Evolutionary conservation across 2,329 filamentous ascomycete species (phyloP), one percentile per base, ranked within the genome.

Genomic region (Pseudogymnoascus sp.): DNA sequence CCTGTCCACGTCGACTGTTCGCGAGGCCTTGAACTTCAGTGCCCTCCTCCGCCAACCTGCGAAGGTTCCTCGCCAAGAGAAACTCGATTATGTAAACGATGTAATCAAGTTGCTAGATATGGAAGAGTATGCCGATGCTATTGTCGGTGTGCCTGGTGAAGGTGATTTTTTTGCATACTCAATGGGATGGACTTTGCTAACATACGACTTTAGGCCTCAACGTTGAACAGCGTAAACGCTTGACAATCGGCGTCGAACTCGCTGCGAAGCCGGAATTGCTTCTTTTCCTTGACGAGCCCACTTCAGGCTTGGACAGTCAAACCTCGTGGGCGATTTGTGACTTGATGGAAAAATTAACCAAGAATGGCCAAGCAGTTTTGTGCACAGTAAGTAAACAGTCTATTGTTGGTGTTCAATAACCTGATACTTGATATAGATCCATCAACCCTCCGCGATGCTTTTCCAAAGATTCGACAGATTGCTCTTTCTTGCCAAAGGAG

Each of bases 1-100:
- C 71, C 80, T 95, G 53, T 80, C 87, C 57, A 94, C 90, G 67
- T 78, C 86, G 0, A 96, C 92, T 1, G 91, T 96, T 33, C 86
- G 92, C 63, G 93, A 97, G 75, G 91, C 91, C 6, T 80, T 97
- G 33, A 85, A 85, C 68, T 97, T 97, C 74, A 91, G 87, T 68
- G 92, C 92, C n/a, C 74, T 93, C 4, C 86, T 97, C 43, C 88
- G 93, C 62, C 92, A 96, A 71, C 90, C 92, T 0, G 84, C 84
- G 60, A 80, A 87, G 58, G 82, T 89, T 14, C 78, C 89, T 2
- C 81, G 80, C 11, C 77, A 83, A 43, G 91, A 96, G 71, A 97
- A 96, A 77, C 76, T 93, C 4, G 87, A 84, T 80, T 69, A 96
- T 66, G 91, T 96, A n/a, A 86, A 94, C 58, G 89, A 95, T 69